Conservation (phyloP, 441 rosid species). For the Gossypium aridum region DNA sequence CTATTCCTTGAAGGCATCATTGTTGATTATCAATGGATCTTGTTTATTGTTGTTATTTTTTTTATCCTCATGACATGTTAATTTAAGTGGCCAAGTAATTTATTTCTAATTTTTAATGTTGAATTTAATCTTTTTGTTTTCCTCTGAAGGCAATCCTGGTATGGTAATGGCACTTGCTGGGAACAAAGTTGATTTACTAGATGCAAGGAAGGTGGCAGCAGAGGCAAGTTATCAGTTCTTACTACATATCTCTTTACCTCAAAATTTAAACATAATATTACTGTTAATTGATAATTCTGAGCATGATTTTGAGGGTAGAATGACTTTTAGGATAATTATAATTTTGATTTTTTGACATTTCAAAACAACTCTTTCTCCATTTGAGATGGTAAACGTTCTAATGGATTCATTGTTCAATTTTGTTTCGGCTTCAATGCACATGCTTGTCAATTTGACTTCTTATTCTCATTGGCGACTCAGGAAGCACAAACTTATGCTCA, state of each 20-base stretch:
- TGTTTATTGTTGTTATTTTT: conserved; percentile 1
- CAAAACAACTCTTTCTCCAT: not conserved
- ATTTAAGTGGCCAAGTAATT: not conserved
- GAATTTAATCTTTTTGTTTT: not conserved
- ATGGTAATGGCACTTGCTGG: conserved; percentile 98
- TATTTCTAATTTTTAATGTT: not conserved
- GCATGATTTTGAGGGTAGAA: not conserved
- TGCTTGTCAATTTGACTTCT: not conserved
- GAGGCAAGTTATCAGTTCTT: conserved; percentile 49
- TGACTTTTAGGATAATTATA: not conserved
- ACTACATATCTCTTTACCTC: not conserved
- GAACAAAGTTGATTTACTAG: conserved; percentile 83
- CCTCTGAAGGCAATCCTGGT: conserved; percentile 62
- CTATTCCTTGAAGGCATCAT: not conserved
- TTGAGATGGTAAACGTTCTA: not conserved
- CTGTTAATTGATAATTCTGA: not conserved
- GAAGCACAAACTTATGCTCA: conserved; percentile 86
- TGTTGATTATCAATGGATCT: not conserved
- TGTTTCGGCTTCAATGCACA: not conserved
- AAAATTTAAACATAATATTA: not conserved
- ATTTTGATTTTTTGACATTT: not conserved
- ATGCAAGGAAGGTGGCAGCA: conserved; percentile 65
- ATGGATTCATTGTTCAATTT: not conserved
- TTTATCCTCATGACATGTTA: not conserved
- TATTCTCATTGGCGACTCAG: conserved; percentile 28